Evolutionary conservation across 768 basidiomycete species (phyloP).

Genomic region (Astraeus odoratus): DNA sequence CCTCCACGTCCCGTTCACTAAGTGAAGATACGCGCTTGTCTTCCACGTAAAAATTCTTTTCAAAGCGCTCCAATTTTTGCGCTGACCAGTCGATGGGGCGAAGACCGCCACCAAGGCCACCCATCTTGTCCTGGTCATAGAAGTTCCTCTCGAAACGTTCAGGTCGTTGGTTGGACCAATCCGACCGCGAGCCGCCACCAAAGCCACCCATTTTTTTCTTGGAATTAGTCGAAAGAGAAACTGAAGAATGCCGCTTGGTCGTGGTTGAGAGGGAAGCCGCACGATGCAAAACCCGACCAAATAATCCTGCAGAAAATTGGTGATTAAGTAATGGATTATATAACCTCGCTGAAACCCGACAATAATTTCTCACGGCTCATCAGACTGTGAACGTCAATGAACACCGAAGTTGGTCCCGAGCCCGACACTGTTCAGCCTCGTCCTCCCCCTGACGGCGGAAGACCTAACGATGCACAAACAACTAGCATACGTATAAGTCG

Average conservation of each 20-base stretch:
- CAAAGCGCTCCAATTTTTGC: slow-evolving; percentile 74
- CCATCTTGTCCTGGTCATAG: slow-evolving; percentile 55
- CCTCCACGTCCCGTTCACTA: slow-evolving; percentile 81
- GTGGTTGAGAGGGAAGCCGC: slow-evolving; percentile 1
- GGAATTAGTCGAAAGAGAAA: not conserved
- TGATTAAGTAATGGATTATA: not conserved
- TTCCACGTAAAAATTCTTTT: slow-evolving; percentile 97
- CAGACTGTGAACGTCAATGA: no score
- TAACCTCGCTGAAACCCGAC: no score
- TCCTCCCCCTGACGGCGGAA: no score
- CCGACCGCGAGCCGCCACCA: slow-evolving; percentile 41
- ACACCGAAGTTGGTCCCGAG: not conserved
- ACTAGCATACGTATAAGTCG: slow-evolving; percentile 46
- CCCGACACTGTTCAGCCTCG: no score
- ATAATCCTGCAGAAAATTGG: not conserved
- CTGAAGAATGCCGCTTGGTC: not conserved
- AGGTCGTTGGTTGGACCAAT: slow-evolving; percentile 9
- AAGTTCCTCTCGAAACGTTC: slow-evolving; percentile 36
- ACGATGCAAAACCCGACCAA: not conserved
- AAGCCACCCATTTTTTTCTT: slow-evolving; percentile 15
- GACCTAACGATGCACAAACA: not conserved
- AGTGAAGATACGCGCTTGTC: slow-evolving; percentile 76
- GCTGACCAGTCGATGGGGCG: slow-evolving; percentile 79
- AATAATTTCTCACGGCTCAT: no score
- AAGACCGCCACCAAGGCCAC: slow-evolving; percentile 74